Evolutionary conservation across 495 filamentous ascomycete genomes (phyloP).

Genomic region (Venustampulla echinocandica): DNA sequence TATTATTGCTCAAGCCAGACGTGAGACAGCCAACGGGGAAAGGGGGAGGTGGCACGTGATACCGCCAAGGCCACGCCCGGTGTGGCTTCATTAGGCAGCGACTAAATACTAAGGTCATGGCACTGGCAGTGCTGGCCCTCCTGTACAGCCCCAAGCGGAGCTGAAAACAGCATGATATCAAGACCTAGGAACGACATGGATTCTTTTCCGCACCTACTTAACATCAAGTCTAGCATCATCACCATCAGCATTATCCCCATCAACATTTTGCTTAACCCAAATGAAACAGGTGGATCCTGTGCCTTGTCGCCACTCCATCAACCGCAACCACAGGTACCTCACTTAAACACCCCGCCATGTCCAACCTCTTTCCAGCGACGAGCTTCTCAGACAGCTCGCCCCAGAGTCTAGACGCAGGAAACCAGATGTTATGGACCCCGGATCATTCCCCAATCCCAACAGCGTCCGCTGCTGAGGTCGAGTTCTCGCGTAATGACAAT

Average conservation of each 20-base stretch:
- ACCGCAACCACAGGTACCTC: not conserved
- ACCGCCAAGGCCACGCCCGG: not conserved
- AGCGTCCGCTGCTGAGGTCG: conserved; percentile 3
- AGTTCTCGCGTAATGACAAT: not conserved
- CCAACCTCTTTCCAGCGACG: not conserved
- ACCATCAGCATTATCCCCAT: too few species aligned
- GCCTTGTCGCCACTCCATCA: not conserved
- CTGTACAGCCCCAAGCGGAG: not conserved
- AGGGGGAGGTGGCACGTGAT: not conserved
- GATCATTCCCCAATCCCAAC: not conserved
- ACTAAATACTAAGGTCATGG: not conserved
- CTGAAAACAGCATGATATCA: too few species aligned
- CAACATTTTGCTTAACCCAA: too few species aligned
- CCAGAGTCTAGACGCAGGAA: not conserved
- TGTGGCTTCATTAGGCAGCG: not conserved
- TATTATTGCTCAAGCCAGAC: not conserved
- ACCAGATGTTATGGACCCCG: not conserved
- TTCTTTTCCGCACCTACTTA: too few species aligned
- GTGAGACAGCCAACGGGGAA: not conserved
- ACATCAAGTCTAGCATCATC: too few species aligned
- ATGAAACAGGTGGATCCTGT: not conserved
- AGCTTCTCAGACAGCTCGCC: not conserved
- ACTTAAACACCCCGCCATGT: not conserved
- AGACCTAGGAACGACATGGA: too few species aligned
- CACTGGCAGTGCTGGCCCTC: not conserved